Conservation (phyloP, 1,284 basidiomycete species). For the Sphaerobolus stellatus region DNA sequence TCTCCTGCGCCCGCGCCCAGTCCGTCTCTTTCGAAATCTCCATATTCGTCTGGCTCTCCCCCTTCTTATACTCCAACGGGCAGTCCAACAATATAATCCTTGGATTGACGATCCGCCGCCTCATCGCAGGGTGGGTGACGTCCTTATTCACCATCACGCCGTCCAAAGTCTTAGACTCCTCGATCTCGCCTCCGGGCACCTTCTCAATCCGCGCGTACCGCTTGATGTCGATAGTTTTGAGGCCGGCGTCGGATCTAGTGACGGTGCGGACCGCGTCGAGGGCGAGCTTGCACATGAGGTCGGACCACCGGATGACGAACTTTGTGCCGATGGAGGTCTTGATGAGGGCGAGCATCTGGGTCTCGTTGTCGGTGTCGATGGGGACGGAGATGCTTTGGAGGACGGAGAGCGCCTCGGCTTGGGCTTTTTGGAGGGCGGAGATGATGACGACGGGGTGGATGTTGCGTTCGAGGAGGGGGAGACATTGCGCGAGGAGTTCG, state of each 20-base stretch:
- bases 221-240: slow-evolving; percentile 95
- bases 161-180: slow-evolving; percentile 83
- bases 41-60: slow-evolving; percentile 98
- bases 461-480: slow-evolving; percentile 90
- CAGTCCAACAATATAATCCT: slow-evolving; percentile 92
- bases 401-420: slow-evolving; percentile 88
- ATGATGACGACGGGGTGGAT: slow-evolving; percentile 99
- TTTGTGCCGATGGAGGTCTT: slow-evolving; percentile 99
- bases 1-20: slow-evolving; percentile 90
- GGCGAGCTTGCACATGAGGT: slow-evolving; percentile 96
- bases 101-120: slow-evolving; percentile 87
- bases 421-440: slow-evolving; percentile 94
- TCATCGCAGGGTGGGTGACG: slow-evolving; percentile 97
- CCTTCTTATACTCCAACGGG: slow-evolving; percentile 99
- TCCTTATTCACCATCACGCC: slow-evolving; percentile 99
- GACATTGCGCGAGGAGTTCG: slow-evolving; percentile 96
- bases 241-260: slow-evolving; percentile 58
- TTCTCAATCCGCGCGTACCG: slow-evolving; percentile 98
- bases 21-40: slow-evolving; percentile 95
- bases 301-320: slow-evolving; percentile 94
- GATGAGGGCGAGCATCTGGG: slow-evolving; percentile 94
- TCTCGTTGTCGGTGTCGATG: slow-evolving; percentile 85
- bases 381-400: slow-evolving; percentile 86
- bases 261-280: slow-evolving; percentile 91
- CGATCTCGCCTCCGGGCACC: slow-evolving; percentile 96